Evolutionary conservation across 441 rosid genomes (phyloP), one percentile per base, ranked within the genome.

Genomic region (Aquilaria agallochum): DNA sequence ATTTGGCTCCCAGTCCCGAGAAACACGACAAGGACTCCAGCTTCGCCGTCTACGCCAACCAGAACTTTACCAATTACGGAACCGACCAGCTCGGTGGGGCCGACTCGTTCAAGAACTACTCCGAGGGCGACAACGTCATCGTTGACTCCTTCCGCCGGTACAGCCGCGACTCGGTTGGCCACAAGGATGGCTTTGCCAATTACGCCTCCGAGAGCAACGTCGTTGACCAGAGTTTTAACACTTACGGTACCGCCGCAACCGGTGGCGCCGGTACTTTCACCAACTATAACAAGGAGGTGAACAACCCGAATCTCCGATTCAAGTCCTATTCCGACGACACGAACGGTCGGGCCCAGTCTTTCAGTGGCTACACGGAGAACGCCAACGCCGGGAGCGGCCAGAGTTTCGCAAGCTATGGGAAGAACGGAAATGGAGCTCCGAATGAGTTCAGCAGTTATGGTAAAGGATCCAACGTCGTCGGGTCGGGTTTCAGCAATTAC

Each of bases 61-160:
- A 66, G 59, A 90, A 93, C 81, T 93, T 93, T 74, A 83, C 89
- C 68, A 85, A 74, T 67, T 93, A 93, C 72, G 89, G 94, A 33
- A 75, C 74, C 36, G 62, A 3, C 40, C 70, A 77, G 7, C 66
- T 72, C 56, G 87, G 82, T 15, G 88, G 90, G 12, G 52, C 48
- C 2, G 78, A 82, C 69, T 63, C 88, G 3, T 90, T 88, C 75
- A 73, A 77, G 54, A 77, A 74, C 53, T 90, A 93, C 76, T 79
- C 94, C 2, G 76, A 70, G 34, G 75, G 76, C 10, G 73, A 54
- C 0, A 83, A 86, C 27, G 60, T 85, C 48, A 73, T 76, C 0
- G 68, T 67, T 53, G 87, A 86, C 62, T 72, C 89, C 3, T 90
- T 92, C 83, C 89, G 84, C 33, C 75, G 90, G 1, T 92, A 90